Percentiles rank a stretch among this genome's conserved stretches.
These are phyloP conservation scores for Spizellomyces punctatus DNA, from an alignment of 192 early-diverging fungal species.

Conservation along the genomic window DNA sequence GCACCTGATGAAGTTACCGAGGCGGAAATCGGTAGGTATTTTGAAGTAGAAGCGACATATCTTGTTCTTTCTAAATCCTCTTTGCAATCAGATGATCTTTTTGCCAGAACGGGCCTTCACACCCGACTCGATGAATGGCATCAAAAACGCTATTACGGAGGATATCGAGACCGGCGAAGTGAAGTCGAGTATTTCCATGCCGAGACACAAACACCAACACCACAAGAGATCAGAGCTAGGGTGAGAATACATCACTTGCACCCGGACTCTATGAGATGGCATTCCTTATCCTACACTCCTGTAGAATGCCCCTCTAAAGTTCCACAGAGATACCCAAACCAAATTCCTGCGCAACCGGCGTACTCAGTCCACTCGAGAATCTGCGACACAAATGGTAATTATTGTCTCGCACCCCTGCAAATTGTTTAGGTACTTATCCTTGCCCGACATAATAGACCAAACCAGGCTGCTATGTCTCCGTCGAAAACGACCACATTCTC, in stretches of 20 bases:
- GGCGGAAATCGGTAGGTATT: too few species aligned
- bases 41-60: too few species aligned
- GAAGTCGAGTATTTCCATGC: conserved; percentile 57
- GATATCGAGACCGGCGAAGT: conserved; percentile 43
- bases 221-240: conserved; percentile 54
- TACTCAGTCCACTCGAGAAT: conserved; percentile 42
- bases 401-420: background rate
- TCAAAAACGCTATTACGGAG: conserved; percentile 56
- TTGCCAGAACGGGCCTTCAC: conserved; percentile 12
- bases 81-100: conserved; percentile 9
- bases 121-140: conserved; percentile 42
- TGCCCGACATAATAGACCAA: conserved; percentile 34
- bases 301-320: conserved; percentile 26
- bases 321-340: conserved; percentile 62
- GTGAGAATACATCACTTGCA: conserved; percentile 6
- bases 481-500: conserved; percentile 38
- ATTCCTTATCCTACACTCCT: background rate
- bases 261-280: too few species aligned
- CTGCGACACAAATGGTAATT: conserved; percentile 59
- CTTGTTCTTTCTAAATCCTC: background rate
- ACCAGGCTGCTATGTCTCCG: conserved; percentile 45
- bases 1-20: too few species aligned
- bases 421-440: conserved; percentile 4
- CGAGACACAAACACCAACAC: conserved; percentile 56
- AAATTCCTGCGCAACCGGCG: conserved; percentile 45